Evolutionary conservation across 1,139 yeast species (phyloP).

Genomic region (Candida buenavistaensis): DNA sequence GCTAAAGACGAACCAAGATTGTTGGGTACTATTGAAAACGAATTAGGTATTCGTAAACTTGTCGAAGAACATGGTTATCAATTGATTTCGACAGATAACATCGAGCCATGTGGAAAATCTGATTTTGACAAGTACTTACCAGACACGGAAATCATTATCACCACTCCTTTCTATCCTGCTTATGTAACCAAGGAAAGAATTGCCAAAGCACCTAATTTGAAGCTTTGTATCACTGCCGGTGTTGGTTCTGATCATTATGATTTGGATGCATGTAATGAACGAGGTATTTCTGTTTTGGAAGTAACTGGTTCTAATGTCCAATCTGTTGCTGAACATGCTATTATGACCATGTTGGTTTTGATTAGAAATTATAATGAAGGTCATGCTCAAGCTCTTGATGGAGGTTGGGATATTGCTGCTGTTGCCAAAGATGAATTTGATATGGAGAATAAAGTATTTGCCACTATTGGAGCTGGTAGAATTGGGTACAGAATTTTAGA

Average conservation of each 20-base stretch:
- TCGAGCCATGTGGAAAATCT: conserved; percentile 52
- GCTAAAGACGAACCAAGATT: conserved; percentile 61
- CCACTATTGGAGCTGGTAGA: conserved; percentile 81
- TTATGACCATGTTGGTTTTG: conserved; percentile 69
- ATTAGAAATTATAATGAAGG: conserved; percentile 79
- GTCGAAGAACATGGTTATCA: conserved; percentile 69
- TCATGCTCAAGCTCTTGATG: conserved; percentile 61
- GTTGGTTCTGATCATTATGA: conserved; percentile 47
- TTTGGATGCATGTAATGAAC: conserved; percentile 57
- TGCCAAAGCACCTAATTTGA: conserved; percentile 42
- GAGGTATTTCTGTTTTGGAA: conserved; percentile 65
- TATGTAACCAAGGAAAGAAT: conserved; percentile 55
- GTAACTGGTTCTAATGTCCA: conserved; percentile 81
- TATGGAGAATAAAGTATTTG: conserved; percentile 69
- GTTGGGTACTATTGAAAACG: conserved; percentile 73
- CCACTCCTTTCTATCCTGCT: conserved; percentile 84
- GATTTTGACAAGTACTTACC: conserved; percentile 10
- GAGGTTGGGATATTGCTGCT: conserved; percentile 77
- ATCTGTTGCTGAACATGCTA: conserved; percentile 79
- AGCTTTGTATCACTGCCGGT: conserved; percentile 75
- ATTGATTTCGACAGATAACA: conserved; percentile 63
- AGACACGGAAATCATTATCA: conserved; percentile 58
- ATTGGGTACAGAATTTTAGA: conserved; percentile 77
- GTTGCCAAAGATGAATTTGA: conserved; percentile 73
- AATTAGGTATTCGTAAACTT: conserved; percentile 67